phyloP scores from a whole-genome alignment of 306 rosid species.

The Argentina anserina region DNA sequence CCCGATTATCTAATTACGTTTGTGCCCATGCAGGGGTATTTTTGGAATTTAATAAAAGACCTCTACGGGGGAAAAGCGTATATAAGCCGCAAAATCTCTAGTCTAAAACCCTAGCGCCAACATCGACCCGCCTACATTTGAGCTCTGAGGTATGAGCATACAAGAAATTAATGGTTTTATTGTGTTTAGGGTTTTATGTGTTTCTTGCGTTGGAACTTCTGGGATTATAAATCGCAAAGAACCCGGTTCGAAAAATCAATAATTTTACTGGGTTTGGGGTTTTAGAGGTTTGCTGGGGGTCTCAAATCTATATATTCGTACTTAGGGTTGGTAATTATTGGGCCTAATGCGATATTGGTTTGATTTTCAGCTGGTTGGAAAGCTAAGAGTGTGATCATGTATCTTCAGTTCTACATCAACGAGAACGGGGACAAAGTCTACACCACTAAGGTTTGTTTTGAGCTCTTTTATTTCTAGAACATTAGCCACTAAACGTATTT shows the following conservation, averaged over 20 bases:
- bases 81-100: neutral
- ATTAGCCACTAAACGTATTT: neutral
- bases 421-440: constrained; percentile 82
- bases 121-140: neutral
- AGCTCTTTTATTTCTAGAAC: neutral
- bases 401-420: constrained; percentile 78
- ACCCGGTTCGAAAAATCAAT: neutral
- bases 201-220: neutral
- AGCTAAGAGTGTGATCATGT: constrained; percentile 37
- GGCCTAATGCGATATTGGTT: neutral
- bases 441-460: constrained; percentile 60
- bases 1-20: neutral
- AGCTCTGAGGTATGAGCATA: neutral
- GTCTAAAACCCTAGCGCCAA: constrained; percentile 14
- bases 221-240: neutral
- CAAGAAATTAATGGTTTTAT: neutral
- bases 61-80: neutral
- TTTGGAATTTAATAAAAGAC: neutral
- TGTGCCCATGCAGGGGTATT: neutral
- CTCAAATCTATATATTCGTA: too few relatives aligned
- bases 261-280: neutral
- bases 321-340: neutral
- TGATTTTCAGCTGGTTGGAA: constrained; percentile 21
- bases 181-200: neutral
- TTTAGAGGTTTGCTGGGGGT: neutral